Base-by-base conservation (phyloP, 306 rosid species). In the Echinosophora koreensis region DNA sequence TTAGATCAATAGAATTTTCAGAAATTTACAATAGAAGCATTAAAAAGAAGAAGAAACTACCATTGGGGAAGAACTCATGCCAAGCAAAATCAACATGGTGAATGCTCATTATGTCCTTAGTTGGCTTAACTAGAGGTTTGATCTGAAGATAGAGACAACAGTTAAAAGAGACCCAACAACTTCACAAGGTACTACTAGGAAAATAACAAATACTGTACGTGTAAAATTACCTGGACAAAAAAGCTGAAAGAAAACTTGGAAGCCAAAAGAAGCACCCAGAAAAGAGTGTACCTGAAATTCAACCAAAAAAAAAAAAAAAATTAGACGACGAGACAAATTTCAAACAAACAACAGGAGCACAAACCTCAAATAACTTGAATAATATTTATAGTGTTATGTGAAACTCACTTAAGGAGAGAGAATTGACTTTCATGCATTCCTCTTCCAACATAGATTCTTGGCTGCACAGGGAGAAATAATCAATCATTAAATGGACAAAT, bases 381-480 rank as follows among this genome's bases (percentile, higher is more conserved):
- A 75, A 63, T 41, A n/a, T n/a, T n/a, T n/a, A 67, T 49, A 66
- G 46, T 27, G 52, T 52, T 63, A 47, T 49, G 46, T 47, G 35
- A 78, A 86, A 78, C 99, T 88, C 91, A 95, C 99, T 92, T 95
- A 9, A 95, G 50, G 62, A 92, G 96, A 80, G 97, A 50, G 82
- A 95, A 90, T 77, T 88, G 97, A 80, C 97, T 95, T 85, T 95
- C 99, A 61, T 95, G 99, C 99, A 92, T 95, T 73, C 99, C 99
- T 79, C 99, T 91, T 60, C 99, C 99, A 22, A 95, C 66, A 65
- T 95, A 95, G 82, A 86, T 79, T 86, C 99, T 89, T 71, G 97
- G 99, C 99, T 95, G 92, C 89, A 84, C 35, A 67, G 46, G 32
- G 41, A 69, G 32, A 65, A 80, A 82, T 59, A 65, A 77, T 34